Evolutionary conservation across 768 basidiomycete species (phyloP), one percentile per base, ranked within the genome.

Genomic region (Podaxis sp.): DNA sequence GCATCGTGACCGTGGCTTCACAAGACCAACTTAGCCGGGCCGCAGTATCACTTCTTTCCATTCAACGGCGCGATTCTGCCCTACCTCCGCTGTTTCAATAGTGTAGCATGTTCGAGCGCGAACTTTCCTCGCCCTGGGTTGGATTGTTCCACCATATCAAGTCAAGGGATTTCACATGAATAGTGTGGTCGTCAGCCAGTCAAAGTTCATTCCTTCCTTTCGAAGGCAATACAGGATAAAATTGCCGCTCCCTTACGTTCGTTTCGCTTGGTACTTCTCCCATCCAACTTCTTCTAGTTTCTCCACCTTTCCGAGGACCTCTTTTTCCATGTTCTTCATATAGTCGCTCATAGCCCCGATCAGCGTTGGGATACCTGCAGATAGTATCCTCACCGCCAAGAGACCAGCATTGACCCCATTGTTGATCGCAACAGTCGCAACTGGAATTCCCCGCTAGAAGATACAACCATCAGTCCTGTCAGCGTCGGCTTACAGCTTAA

Each of bases 361-460:
- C 4, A 96, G 78, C 5, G 70, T 69, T 0, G 93, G 92, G 23
- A 88, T 85, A 2, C 89, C 85, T 0, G 87, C 81, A 0, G 87
- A 86, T 4, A 99, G 78, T n/a, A 98, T 95, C 11, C 96, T 86
- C 4, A 95, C 84, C 0, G 96, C 95, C 13, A 98, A 82, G 1
- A 99, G 76, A 1, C 89, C 97, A 0, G 95, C 97, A 68, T 98
- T 99, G 59, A 86, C 92, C 16, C 91, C 86, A 67, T 97, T 97
- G 72, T 95, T 94, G 71, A 98, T 98, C 0, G 95, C 96, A 16
- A 98, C 95, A 2, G 96, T 98, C 3, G 97, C 97, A 13, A 96
- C 94, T 3, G 97, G 97, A 61, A 98, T 91, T 16, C 96, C 97
- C 38, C 96, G 85, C 95, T 97, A 55, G 57, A 67, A 57, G 53